Evolutionary conservation across 129 eudicot species (phyloP).

Genomic region (Artemisia argyi): DNA sequence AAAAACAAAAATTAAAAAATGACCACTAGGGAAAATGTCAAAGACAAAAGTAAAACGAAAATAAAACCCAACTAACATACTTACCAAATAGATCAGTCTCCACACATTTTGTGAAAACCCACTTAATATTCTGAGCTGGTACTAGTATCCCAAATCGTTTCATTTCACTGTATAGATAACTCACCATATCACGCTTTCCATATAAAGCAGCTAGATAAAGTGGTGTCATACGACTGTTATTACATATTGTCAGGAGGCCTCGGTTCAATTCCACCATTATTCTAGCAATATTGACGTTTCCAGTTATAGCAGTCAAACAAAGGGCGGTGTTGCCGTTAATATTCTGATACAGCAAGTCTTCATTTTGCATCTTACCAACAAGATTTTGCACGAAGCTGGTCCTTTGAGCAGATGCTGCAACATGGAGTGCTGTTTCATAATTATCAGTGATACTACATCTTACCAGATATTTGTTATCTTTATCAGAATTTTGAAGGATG

Average conservation of each 20-base stretch:
- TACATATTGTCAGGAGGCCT: conserved; percentile 8
- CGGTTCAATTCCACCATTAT: conserved; percentile 16
- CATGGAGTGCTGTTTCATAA: conserved; percentile 39
- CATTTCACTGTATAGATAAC: conserved; percentile 14
- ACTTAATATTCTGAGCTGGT: no score
- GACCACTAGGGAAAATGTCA: not conserved
- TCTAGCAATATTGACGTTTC: conserved; percentile 15
- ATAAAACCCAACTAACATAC: no score
- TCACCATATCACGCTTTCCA: conserved; percentile 31
- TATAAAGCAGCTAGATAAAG: not conserved
- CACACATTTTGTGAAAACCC: no score
- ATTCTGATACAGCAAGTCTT: conserved; percentile 24
- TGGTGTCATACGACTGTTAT: conserved; percentile 1
- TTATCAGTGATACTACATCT: conserved; percentile 22
- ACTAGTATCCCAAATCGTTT: no score
- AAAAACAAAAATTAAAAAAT: conserved; percentile 12
- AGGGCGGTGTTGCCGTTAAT: conserved; percentile 28
- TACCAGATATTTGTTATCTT: not conserved
- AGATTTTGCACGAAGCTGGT: conserved; percentile 24
- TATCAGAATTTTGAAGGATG: not conserved
- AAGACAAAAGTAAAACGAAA: no score
- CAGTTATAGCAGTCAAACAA: conserved; percentile 16
- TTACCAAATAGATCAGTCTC: no score
- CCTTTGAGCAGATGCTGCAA: conserved; percentile 30
- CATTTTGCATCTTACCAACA: conserved; percentile 1